Evolutionary conservation across 208 protist species (phyloP), one percentile per base, ranked within the genome.

Genomic region (Phytomonas sp.): DNA sequence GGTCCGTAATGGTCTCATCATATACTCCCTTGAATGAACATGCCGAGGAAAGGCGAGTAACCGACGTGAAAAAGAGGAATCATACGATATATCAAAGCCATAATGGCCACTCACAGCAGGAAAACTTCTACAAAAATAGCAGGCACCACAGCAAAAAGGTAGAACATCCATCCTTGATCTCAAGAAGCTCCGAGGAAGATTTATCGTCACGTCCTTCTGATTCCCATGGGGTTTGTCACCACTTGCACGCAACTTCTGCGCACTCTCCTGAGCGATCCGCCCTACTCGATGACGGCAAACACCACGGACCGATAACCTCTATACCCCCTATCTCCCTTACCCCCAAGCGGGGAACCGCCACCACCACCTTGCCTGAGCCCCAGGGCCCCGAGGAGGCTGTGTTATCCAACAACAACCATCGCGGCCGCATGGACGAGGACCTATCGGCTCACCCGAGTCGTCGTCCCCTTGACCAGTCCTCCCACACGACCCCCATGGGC

Each of bases 391-490:
- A 20, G 13, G 3, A 15, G 40, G 40, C 4, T 23, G 20, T 51
- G 2, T 15, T 17, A 23, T 15, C 40, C 40, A 51, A 51, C 40
- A 51, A 51, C 13, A 51, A 6, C 13, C 40, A 51, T 51, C 9
- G 40, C 40, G 13, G 40, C 40, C 40, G 40, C 20, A 2, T 15
- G 13, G 20, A 51, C 2, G 20, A 4, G 40, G 40, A 51, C 40
- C 28, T 62, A 9, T 31, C 13, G 40, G 61, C 8, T 51, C 13
- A 20, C 3, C 13, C 40, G 4, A 51, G 40, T 15, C 40, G 20
- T 51, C 40, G n/a, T n/a, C 32, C 23, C 9, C 34, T 60, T 28
- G 68, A 72, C 33, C 43, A 40, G 68, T 60, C 51, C 30, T 37
- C 32, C 2, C 23, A 51, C 26, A 33, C 40, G 13, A 62, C 9